Conservation (phyloP, 176 grass and related monocot genomes). For the Areca catechu region DNA sequence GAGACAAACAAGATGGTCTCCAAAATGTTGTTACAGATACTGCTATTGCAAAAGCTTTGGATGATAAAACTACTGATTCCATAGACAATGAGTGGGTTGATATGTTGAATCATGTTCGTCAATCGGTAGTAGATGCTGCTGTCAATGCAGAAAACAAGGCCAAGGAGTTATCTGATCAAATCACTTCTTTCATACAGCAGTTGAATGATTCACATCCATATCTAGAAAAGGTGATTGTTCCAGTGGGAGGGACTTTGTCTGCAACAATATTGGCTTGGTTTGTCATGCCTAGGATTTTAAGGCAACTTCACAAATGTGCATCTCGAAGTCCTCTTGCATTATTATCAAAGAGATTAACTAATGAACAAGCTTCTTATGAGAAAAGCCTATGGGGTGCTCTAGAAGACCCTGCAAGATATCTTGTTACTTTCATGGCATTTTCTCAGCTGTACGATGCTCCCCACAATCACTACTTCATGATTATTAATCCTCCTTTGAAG, state of each 20-base stretch:
- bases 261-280: constrained; percentile 76
- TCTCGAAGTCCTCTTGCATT: constrained; percentile 46
- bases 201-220: constrained; percentile 62
- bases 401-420: constrained; percentile 89
- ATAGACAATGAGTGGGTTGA: constrained; percentile 40
- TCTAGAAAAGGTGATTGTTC: constrained; percentile 70
- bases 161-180: constrained; percentile 48
- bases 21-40: constrained; percentile 9
- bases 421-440: constrained; percentile 96
- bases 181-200: constrained; percentile 55
- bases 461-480: no score
- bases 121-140: constrained; percentile 41
- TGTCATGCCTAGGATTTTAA: constrained; percentile 77
- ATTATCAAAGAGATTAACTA: constrained; percentile 39
- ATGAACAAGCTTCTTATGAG: constrained; percentile 51
- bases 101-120: constrained; percentile 43
- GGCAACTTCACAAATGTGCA: constrained; percentile 67
- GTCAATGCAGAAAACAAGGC: constrained; percentile 46
- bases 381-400: constrained; percentile 81
- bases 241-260: constrained; percentile 51
- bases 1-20: constrained; percentile 25
- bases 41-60: constrained; percentile 30
- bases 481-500: no score
- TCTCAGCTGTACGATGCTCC: constrained; percentile 61
- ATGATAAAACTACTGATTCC: constrained; percentile 19